These are phyloP conservation scores for Symbiotaphrina buchneri DNA, from an alignment of 495 filamentous ascomycete species.

Conservation along the genomic window DNA sequence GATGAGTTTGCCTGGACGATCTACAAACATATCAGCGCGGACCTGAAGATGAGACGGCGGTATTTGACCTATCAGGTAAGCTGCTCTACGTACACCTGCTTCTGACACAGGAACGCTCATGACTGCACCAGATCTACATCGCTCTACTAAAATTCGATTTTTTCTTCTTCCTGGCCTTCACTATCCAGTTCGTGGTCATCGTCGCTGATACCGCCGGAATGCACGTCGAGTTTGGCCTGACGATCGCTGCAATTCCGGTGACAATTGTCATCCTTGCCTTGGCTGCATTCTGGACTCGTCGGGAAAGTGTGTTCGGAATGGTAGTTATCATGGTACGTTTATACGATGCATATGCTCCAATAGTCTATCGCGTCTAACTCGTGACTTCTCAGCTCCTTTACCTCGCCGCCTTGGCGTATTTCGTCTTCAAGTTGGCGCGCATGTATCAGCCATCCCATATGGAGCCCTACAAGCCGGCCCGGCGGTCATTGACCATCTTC, in stretches of 20 bases:
- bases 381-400: constrained; percentile 36
- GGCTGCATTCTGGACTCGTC: constrained; percentile 65
- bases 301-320: constrained; percentile 65
- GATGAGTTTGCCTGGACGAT: constrained; percentile 99
- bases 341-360: not conserved
- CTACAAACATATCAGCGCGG: constrained; percentile 95
- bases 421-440: constrained; percentile 91
- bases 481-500: constrained; percentile 70
- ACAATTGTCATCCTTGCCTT: constrained; percentile 71
- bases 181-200: constrained; percentile 89
- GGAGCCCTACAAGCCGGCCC: constrained; percentile 44
- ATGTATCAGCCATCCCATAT: constrained; percentile 50
- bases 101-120: constrained; percentile 7
- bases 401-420: constrained; percentile 80
- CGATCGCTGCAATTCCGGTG: constrained; percentile 69
- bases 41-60: constrained; percentile 87
- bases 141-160: constrained; percentile 97
- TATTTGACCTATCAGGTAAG: constrained; percentile 90
- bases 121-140: constrained; percentile 69
- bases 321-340: constrained; percentile 40
- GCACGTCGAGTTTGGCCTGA: constrained; percentile 54
- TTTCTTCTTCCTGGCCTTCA: constrained; percentile 98
- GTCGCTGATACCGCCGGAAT: constrained; percentile 45
- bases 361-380: constrained; percentile 3
- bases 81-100: constrained; percentile 3